Conservation (phyloP, 2,329 filamentous ascomycete species). For the Pseudogymnoascus destructans region DNA sequence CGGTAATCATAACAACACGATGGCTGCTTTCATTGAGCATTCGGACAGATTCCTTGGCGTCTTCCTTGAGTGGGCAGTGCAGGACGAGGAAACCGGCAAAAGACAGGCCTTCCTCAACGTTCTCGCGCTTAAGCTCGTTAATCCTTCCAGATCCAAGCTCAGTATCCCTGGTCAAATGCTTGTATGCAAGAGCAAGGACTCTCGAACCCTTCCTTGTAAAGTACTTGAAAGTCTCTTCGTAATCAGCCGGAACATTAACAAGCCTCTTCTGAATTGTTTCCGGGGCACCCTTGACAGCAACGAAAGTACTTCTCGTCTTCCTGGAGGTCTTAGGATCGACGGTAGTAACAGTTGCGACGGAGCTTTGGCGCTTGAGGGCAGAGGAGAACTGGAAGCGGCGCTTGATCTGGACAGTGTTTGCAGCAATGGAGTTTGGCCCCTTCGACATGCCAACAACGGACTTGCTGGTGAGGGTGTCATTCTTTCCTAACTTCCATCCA, state of each 20-base stretch:
- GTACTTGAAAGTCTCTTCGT: constrained; percentile 97
- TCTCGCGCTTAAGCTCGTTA: constrained; percentile 87
- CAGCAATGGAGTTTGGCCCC: constrained; percentile 33
- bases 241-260: constrained; percentile 65
- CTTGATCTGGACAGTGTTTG: constrained; percentile 82
- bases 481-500: constrained; percentile 83
- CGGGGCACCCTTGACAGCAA: constrained; percentile 89
- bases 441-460: constrained; percentile 33
- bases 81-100: constrained; percentile 95
- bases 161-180: constrained; percentile 68
- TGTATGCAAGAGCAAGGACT: constrained; percentile 87
- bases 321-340: constrained; percentile 59
- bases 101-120: constrained; percentile 68
- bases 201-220: constrained; percentile 92
- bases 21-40: constrained; percentile 99
- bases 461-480: constrained; percentile 70
- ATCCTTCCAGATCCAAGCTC: constrained; percentile 76
- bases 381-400: constrained; percentile 98
- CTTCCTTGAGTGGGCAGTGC: constrained; percentile 91
- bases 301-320: constrained; percentile 75
- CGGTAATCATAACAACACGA: constrained; percentile 97
- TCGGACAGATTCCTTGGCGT: constrained; percentile 82
- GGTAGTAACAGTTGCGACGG: constrained; percentile 69
- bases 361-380: constrained; percentile 88
- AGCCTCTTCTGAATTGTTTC: constrained; percentile 96